A percentile compares a stretch with the other conserved stretches of the same genome.
These are phyloP conservation scores for Chaetoceros tenuissimus DNA, from an alignment of 108 stramenopile genomes.

Conservation along the genomic window DNA sequence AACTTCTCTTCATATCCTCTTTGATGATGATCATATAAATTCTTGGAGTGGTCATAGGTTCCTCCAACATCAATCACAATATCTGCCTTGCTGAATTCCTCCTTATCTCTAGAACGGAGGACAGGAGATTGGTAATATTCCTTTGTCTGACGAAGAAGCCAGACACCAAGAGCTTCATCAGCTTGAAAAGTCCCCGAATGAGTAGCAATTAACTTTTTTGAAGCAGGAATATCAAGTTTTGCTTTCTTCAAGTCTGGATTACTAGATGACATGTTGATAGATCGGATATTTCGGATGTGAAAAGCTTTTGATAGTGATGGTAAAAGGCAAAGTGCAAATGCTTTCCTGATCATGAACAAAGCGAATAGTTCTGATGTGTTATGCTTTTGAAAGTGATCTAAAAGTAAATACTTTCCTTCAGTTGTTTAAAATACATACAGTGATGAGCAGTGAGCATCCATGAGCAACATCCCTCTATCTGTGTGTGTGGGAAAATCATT, in stretches of 20 bases:
- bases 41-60: slow-evolving; percentile 73
- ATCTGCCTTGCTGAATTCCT: slow-evolving; percentile 66
- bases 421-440: no score
- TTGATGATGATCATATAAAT: slow-evolving; percentile 98
- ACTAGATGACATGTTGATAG: background rate
- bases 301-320: background rate
- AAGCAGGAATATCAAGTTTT: slow-evolving; percentile 24
- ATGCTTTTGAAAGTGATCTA: no score
- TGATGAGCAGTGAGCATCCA: no score
- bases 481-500: no score
- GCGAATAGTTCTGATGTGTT: no score
- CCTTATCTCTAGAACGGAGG: slow-evolving; percentile 79
- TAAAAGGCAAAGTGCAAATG: slow-evolving; percentile 1
- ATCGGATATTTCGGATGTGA: background rate
- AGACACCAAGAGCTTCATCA: slow-evolving; percentile 94
- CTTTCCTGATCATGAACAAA: background rate
- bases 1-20: slow-evolving; percentile 83
- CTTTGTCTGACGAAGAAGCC: slow-evolving; percentile 73
- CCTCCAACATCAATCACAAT: slow-evolving; percentile 98
- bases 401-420: no score
- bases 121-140: slow-evolving; percentile 69
- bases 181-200: slow-evolving; percentile 94
- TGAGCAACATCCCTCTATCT: no score
- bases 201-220: slow-evolving; percentile 70
- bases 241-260: slow-evolving; percentile 20